Conservation (phyloP, 2,329 filamentous ascomycete genomes). For the Ophiocordyceps camponoti-leonardi region DNA sequence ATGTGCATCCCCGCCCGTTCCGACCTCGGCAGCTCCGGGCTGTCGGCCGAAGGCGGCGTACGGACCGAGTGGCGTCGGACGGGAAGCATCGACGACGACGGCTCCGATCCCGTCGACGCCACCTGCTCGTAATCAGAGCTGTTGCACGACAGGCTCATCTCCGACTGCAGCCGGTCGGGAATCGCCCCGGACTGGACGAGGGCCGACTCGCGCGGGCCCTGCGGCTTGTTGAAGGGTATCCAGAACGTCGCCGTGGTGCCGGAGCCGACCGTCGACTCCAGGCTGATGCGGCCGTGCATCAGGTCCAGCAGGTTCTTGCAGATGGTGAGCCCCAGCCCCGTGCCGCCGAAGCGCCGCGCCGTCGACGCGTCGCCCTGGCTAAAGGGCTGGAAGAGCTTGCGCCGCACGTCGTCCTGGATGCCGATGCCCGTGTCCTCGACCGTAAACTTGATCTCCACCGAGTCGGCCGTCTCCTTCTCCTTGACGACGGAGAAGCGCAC, state of each 20-base stretch:
- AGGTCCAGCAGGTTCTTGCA: constrained; percentile 89
- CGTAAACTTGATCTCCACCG: constrained; percentile 64
- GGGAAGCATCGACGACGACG: constrained; percentile 17
- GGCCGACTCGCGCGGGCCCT: constrained; percentile 26
- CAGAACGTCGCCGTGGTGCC: constrained; percentile 62
- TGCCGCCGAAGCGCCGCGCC: constrained; percentile 79
- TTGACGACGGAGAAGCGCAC: constrained; percentile 68
- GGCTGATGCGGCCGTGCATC: constrained; percentile 75
- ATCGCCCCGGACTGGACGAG: constrained; percentile 46
- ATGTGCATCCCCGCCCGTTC: constrained; percentile 22
- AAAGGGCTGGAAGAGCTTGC: constrained; percentile 81
- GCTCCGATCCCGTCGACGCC: constrained; percentile 37
- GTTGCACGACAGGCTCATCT: constrained; percentile 47
- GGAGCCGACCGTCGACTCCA: constrained; percentile 41
- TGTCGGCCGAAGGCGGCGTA: constrained; percentile 7
- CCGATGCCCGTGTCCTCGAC: constrained; percentile 85
- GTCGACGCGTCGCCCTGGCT: constrained; percentile 85
- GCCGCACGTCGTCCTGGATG: constrained; percentile 64
- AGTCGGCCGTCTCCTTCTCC: constrained; percentile 51
- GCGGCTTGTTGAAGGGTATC: constrained; percentile 71
- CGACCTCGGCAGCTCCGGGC: neutral
- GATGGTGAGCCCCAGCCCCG: constrained; percentile 78
- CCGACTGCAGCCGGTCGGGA: constrained; percentile 48
- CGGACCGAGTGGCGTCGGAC: constrained; percentile 16
- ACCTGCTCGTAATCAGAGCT: constrained; percentile 47